These are phyloP conservation scores for Amphirosellinia nigrospora DNA, from an alignment of 495 filamentous ascomycete species.

Conservation along the genomic window DNA sequence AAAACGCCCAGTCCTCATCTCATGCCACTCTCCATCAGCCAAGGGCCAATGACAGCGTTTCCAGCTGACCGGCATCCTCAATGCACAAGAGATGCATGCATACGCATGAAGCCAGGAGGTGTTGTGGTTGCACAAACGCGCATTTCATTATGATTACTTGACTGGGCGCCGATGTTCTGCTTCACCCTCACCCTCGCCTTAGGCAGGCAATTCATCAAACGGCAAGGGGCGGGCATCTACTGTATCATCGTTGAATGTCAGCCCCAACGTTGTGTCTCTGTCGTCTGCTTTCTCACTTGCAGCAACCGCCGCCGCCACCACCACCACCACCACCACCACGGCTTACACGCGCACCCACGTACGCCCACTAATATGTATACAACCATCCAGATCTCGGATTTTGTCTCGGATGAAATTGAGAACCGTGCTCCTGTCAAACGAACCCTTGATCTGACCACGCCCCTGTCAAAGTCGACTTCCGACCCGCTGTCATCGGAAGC, in stretches of 20 bases:
- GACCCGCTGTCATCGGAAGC: conserved; percentile 25
- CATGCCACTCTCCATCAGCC: neutral
- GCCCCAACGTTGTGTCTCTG: neutral
- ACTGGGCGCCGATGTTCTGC: conserved; percentile 12
- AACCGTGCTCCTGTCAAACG: conserved; percentile 27
- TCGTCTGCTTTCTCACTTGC: neutral
- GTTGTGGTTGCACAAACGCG: conserved; percentile 21
- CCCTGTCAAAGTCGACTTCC: conserved; percentile 25
- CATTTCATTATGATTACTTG: conserved; percentile 23
- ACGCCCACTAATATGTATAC: neutral
- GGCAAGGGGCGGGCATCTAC: conserved; percentile 5
- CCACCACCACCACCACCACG: neutral
- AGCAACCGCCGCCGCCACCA: neutral
- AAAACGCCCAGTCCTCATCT: neutral
- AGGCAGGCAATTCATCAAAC: neutral
- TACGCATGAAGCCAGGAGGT: conserved; percentile 26
- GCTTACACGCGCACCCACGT: neutral
- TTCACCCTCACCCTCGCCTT: too few relatives aligned
- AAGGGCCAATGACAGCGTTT: conserved; percentile 23
- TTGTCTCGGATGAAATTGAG: conserved; percentile 13
- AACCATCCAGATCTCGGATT: neutral
- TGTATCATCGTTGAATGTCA: neutral
- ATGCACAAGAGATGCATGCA: conserved; percentile 25
- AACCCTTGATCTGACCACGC: conserved; percentile 22
- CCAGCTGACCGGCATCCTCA: conserved; percentile 28